Conservation (phyloP, 1,284 basidiomycete genomes). For the Puccinia polysora region DNA sequence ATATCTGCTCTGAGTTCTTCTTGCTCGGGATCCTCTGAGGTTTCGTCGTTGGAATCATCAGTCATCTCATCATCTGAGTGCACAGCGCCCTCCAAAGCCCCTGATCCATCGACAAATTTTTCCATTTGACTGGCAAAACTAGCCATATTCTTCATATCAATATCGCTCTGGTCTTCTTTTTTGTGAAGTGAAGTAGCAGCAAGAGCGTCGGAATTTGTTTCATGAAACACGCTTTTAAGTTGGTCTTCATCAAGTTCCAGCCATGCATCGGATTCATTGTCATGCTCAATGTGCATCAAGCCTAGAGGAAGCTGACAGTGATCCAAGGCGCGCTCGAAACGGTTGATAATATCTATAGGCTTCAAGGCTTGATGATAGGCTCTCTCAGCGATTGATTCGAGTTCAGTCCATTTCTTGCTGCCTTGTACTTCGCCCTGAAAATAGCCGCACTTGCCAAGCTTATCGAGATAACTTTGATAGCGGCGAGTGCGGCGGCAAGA, state of each 20-base stretch:
- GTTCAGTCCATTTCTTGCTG: slow-evolving; percentile 66
- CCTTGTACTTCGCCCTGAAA: slow-evolving; percentile 71
- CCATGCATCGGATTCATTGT: slow-evolving; percentile 48
- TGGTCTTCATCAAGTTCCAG: slow-evolving; percentile 56
- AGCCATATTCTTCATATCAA: slow-evolving; percentile 67
- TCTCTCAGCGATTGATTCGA: slow-evolving; percentile 66
- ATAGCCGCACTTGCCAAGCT: slow-evolving; percentile 60
- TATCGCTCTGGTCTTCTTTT: slow-evolving; percentile 48
- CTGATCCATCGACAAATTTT: slow-evolving; percentile 77
- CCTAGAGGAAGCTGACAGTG: neutral
- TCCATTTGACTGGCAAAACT: slow-evolving; percentile 76
- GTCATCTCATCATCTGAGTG: slow-evolving; percentile 44
- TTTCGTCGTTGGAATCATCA: slow-evolving; percentile 42
- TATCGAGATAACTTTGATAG: slow-evolving; percentile 51
- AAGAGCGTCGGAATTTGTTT: slow-evolving; percentile 57
- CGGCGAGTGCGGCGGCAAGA: slow-evolving; percentile 51
- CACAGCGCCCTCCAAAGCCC: slow-evolving; percentile 74
- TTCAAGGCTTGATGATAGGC: slow-evolving; percentile 5
- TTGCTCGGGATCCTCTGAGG: slow-evolving; percentile 46
- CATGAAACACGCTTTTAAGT: slow-evolving; percentile 48
- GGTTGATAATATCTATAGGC: slow-evolving; percentile 6
- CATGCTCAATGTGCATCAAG: neutral
- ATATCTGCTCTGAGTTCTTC: slow-evolving; percentile 45
- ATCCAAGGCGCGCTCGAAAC: neutral
- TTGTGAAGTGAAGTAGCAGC: slow-evolving; percentile 50